Evolutionary conservation across 495 filamentous ascomycete species (phyloP).

Genomic region (Delitschia confertaspora): DNA sequence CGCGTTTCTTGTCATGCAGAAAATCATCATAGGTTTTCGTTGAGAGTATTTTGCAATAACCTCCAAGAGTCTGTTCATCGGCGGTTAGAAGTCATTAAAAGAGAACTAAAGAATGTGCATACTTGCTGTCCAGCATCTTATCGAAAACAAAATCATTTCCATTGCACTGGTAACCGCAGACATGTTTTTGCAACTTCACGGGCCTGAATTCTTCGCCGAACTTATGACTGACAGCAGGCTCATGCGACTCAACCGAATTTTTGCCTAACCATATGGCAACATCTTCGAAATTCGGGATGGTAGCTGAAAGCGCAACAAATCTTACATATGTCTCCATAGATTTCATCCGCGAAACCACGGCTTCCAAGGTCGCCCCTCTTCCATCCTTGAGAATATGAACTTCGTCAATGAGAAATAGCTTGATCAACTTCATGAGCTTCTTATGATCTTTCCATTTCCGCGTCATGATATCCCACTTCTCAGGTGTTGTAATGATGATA

Average conservation of each 20-base stretch:
- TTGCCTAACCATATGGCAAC: constrained; percentile 89
- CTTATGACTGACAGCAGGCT: constrained; percentile 63
- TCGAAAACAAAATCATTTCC: constrained; percentile 86
- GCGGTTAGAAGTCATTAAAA: no score
- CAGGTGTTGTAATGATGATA: constrained; percentile 92
- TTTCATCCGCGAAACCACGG: constrained; percentile 97
- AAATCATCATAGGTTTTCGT: constrained; percentile 83
- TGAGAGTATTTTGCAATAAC: constrained; percentile 69
- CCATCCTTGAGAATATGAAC: constrained; percentile 90
- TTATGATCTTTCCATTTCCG: constrained; percentile 90
- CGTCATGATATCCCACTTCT: constrained; percentile 98
- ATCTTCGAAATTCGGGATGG: constrained; percentile 85
- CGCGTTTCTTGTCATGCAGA: constrained; percentile 79
- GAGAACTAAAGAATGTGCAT: no score
- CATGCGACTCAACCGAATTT: constrained; percentile 53
- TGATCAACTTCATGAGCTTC: constrained; percentile 73
- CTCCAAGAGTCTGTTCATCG: constrained; percentile 50
- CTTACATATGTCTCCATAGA: constrained; percentile 76
- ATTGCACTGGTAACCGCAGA: constrained; percentile 61
- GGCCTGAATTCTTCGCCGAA: constrained; percentile 91
- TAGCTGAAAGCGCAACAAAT: constrained; percentile 88
- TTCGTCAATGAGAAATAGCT: constrained; percentile 90
- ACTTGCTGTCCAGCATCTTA: constrained; percentile 65
- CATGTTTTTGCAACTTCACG: constrained; percentile 76
- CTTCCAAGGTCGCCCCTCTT: constrained; percentile 84